phyloP scores from a whole-genome alignment of 106 monocot genomes.

The Ottelia alismoides region DNA sequence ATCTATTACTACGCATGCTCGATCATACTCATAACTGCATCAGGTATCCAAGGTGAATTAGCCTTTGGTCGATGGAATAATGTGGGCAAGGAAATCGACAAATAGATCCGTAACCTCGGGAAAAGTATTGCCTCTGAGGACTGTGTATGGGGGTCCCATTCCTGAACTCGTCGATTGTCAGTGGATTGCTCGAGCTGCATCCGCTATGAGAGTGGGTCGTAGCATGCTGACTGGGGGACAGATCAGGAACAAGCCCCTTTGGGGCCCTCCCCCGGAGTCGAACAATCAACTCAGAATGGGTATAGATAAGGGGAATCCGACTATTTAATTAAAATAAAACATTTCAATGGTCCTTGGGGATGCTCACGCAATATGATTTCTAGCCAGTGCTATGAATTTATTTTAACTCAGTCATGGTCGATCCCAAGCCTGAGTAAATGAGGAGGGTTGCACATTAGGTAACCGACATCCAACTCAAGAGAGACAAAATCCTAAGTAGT shows the following conservation, averaged over 20 bases:
- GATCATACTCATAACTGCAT: constrained; percentile 1
- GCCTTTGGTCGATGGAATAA: constrained; percentile 6
- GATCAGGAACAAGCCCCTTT: constrained; percentile 4
- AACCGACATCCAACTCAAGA: no score
- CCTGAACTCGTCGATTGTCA: constrained; percentile 11
- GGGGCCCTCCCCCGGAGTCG: background rate
- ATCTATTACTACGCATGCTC: background rate
- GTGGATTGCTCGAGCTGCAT: constrained; percentile 15
- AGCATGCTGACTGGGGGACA: constrained; percentile 1
- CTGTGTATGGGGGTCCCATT: constrained; percentile 7
- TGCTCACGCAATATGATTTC: constrained; percentile 1
- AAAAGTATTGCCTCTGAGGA: constrained; percentile 10
- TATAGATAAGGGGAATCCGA: background rate
- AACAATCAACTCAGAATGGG: background rate
- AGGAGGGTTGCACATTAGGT: background rate
- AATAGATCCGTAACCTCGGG: constrained; percentile 12
- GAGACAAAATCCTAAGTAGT: no score
- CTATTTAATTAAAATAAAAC: background rate
- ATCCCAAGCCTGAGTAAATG: background rate
- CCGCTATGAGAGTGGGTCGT: constrained; percentile 17
- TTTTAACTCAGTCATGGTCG: no score
- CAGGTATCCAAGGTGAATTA: background rate
- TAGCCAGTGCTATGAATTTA: background rate
- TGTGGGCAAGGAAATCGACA: constrained; percentile 15
- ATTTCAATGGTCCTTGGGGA: background rate